These are phyloP conservation scores for Fragaria vesca DNA, from an alignment of 306 rosid genomes.

Conservation along the genomic window DNA sequence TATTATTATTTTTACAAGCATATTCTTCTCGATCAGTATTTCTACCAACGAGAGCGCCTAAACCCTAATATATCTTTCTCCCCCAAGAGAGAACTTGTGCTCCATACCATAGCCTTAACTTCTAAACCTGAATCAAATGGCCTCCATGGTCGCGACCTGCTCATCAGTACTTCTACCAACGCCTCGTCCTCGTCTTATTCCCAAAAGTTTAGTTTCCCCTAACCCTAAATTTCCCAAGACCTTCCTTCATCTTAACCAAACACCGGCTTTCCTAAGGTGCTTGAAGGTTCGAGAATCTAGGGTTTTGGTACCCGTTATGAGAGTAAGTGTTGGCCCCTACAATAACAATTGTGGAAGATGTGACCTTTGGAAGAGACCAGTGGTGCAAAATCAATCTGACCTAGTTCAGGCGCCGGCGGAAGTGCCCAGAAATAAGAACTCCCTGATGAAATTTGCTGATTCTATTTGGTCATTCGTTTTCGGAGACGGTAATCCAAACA, in stretches of 20 bases:
- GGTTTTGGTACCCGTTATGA: background rate
- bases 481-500: background rate
- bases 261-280: background rate
- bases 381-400: background rate
- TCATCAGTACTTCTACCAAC: background rate
- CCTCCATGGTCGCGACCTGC: background rate
- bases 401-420: background rate
- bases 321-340: background rate
- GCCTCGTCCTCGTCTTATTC: background rate
- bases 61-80: background rate
- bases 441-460: background rate
- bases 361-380: background rate
- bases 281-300: background rate
- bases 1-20: too few species aligned
- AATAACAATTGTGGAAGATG: background rate
- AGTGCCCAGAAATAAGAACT: background rate
- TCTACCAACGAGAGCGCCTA: too few species aligned
- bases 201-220: background rate
- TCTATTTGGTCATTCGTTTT: background rate
- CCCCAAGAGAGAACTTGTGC: background rate
- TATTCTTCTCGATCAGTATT: too few species aligned
- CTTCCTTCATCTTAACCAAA: background rate
- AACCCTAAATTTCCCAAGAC: background rate
- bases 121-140: background rate
- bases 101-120: background rate